These are phyloP conservation scores for Evansstolkia leycettana DNA, from an alignment of 495 filamentous ascomycete genomes.

Conservation along the genomic window DNA sequence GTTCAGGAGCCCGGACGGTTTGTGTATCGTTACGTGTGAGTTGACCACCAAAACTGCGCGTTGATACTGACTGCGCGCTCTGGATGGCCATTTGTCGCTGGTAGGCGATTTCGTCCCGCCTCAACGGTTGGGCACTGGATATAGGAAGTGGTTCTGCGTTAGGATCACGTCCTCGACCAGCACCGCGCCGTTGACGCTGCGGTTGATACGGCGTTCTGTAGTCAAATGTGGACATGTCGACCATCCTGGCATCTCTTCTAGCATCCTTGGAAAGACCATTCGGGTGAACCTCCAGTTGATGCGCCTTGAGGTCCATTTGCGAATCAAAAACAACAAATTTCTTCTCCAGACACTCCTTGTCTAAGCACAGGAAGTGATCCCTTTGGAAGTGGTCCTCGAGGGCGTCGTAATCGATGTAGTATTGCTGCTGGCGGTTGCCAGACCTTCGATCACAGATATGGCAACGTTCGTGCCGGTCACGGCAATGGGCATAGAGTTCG, in stretches of 20 bases:
- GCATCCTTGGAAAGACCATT: conserved; percentile 72
- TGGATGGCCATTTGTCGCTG: conserved; percentile 89
- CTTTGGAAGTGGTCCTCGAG: conserved; percentile 75
- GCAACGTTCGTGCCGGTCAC: conserved; percentile 86
- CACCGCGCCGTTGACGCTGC: conserved; percentile 43
- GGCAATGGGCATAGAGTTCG: conserved; percentile 85
- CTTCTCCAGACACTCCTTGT: conserved; percentile 84
- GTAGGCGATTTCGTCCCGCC: conserved; percentile 81
- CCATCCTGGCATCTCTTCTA: conserved; percentile 68
- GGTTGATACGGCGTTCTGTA: conserved; percentile 62
- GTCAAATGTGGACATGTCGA: conserved; percentile 80
- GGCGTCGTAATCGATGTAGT: conserved; percentile 76
- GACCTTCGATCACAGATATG: conserved; percentile 79
- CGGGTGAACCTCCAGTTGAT: conserved; percentile 67
- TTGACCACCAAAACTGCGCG: conserved; percentile 71
- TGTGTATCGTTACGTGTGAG: conserved; percentile 46
- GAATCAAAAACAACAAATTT: conserved; percentile 97
- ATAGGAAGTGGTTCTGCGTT: conserved; percentile 68
- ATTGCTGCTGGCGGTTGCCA: conserved; percentile 61
- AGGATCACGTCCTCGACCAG: conserved; percentile 57
- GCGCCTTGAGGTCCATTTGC: conserved; percentile 84
- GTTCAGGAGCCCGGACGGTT: conserved; percentile 28
- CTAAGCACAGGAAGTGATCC: conserved; percentile 76
- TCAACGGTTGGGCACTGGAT: conserved; percentile 70
- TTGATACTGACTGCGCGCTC: conserved; percentile 64